Evolutionary conservation across 176 grass and related monocot species (phyloP).

Genomic region (Avena insularis): DNA sequence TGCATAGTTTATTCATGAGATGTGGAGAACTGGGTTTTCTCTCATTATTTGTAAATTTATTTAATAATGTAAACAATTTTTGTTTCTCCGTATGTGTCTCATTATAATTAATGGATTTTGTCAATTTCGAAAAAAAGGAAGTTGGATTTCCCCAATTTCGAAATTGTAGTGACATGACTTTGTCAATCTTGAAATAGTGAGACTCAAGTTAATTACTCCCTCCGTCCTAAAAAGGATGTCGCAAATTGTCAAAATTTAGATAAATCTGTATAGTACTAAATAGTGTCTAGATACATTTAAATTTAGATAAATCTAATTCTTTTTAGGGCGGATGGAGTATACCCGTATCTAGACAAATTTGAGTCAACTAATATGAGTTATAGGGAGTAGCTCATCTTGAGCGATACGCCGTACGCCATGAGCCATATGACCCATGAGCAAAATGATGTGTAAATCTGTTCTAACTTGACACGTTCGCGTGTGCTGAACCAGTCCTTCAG

Average conservation of each 20-base stretch:
- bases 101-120: no score
- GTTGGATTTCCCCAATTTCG: no score
- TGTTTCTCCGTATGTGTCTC: background rate
- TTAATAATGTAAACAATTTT: slow-evolving; percentile 38
- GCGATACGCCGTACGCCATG: background rate
- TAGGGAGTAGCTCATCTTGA: background rate
- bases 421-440: background rate
- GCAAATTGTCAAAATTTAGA: no score
- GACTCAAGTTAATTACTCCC: background rate
- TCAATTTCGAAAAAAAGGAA: no score
- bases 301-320: no score
- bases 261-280: no score
- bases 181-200: background rate
- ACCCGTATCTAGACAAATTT: no score
- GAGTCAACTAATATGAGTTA: no score
- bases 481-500: background rate
- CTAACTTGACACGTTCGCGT: slow-evolving; percentile 3
- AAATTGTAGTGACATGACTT: background rate
- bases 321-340: no score
- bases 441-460: background rate
- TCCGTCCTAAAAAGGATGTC: background rate
- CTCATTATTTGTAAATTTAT: slow-evolving; percentile 49
- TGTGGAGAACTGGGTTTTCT: slow-evolving; percentile 18
- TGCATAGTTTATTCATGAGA: background rate
- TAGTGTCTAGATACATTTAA: no score